A percentile compares a stretch with the other conserved stretches of the same genome.
Conservation (phyloP, 2,329 filamentous ascomycete genomes). For the Neofusicoccum laricinum region DNA sequence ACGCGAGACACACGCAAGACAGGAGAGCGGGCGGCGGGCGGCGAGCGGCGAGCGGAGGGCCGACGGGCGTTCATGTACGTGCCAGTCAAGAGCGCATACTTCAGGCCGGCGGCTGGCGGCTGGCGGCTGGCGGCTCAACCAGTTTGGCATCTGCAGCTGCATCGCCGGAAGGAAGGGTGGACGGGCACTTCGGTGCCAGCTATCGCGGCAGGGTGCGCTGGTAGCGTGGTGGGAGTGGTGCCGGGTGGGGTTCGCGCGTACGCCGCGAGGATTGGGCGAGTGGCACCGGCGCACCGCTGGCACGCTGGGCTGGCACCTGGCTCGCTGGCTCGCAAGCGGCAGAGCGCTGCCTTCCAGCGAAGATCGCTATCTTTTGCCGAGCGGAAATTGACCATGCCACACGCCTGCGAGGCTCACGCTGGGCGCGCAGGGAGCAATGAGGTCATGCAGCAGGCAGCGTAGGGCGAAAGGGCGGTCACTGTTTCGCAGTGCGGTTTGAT, state of each 20-base stretch:
- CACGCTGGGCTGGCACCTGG: background rate
- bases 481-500: conserved; percentile 1
- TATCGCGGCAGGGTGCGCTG: background rate
- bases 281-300: background rate
- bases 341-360: background rate
- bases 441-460: background rate
- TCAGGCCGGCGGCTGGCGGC: too few species aligned
- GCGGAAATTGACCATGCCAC: background rate
- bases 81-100: background rate
- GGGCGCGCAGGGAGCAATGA: background rate
- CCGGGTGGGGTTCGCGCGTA: background rate
- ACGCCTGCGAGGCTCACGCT: too few species aligned
- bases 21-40: background rate
- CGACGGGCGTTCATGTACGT: background rate
- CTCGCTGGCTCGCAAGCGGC: background rate
- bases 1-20: background rate
- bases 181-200: background rate
- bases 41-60: background rate
- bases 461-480: conserved; percentile 11
- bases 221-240: background rate
- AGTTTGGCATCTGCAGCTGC: background rate
- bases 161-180: background rate
- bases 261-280: background rate
- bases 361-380: conserved; percentile 12
- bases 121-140: background rate